Conservation (phyloP, 1,284 basidiomycete species). For the Leccinum subrobustum region DNA sequence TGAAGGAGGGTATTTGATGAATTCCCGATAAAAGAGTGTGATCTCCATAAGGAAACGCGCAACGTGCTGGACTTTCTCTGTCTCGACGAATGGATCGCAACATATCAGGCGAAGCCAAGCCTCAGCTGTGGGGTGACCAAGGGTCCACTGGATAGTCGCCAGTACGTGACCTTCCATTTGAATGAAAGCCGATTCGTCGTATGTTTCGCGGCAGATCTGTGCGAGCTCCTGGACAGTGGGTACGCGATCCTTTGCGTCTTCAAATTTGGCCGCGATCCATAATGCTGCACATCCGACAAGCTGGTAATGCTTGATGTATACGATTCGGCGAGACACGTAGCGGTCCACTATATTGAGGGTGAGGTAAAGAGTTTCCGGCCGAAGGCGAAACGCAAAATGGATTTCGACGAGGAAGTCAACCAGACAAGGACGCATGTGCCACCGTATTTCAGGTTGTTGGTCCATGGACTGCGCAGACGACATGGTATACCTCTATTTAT, state of each 20-base stretch:
- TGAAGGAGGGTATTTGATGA: slow-evolving; percentile 84
- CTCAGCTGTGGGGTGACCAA: slow-evolving; percentile 98
- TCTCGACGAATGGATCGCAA: slow-evolving; percentile 72
- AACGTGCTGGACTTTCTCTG: slow-evolving; percentile 87
- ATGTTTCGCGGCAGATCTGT: slow-evolving; percentile 92
- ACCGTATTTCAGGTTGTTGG: slow-evolving; percentile 95
- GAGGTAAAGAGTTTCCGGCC: slow-evolving; percentile 97
- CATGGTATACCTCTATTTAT: slow-evolving; percentile 74
- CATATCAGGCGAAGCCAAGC: slow-evolving; percentile 90
- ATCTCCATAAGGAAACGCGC: slow-evolving; percentile 99
- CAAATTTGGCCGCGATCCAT: slow-evolving; percentile 99
- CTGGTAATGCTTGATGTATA: slow-evolving; percentile 99
- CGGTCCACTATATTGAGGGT: slow-evolving; percentile 99
- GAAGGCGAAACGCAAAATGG: slow-evolving; percentile 94
- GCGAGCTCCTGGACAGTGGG: slow-evolving; percentile 93
- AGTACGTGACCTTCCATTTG: slow-evolving; percentile 98
- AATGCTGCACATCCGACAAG: slow-evolving; percentile 97
- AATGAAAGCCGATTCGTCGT: slow-evolving; percentile 94
- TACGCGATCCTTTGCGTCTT: slow-evolving; percentile 98
- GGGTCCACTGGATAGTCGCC: slow-evolving; percentile 92
- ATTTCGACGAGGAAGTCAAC: slow-evolving; percentile 99
- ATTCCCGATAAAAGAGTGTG: slow-evolving; percentile 95
- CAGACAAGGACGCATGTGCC: slow-evolving; percentile 99
- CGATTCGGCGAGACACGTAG: slow-evolving; percentile 97
- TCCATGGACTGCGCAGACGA: slow-evolving; percentile 94